phyloP scores from a whole-genome alignment of 2,329 filamentous ascomycete genomes.

The Fusarium sp. region DNA sequence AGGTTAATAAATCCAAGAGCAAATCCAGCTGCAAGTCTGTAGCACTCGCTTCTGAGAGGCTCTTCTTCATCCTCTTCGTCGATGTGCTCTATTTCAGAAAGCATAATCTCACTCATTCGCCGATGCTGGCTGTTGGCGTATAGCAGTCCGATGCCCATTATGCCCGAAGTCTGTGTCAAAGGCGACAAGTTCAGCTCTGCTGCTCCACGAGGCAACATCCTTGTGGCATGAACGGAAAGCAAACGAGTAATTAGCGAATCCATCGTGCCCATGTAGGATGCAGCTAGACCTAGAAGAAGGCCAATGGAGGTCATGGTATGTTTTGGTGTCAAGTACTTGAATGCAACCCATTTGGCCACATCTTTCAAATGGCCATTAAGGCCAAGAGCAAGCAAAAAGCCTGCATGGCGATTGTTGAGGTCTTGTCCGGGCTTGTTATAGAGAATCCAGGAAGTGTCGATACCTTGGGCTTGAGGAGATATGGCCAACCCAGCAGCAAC shows the following conservation, averaged over 20 bases:
- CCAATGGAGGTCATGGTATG: conserved; percentile 99
- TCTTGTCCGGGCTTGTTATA: conserved; percentile 94
- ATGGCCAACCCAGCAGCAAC: conserved; percentile 94
- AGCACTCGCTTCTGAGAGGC: conserved; percentile 91
- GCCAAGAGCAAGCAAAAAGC: conserved; percentile 89
- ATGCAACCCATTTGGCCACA: conserved; percentile 97
- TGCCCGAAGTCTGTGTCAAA: conserved; percentile 92
- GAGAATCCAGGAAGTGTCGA: conserved; percentile 98
- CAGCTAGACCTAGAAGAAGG: conserved; percentile 89
- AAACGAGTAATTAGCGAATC: conserved; percentile 93
- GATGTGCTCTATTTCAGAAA: conserved; percentile 93
- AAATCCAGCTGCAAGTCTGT: conserved; percentile 93
- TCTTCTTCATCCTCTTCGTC: conserved; percentile 87
- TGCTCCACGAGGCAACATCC: conserved; percentile 91
- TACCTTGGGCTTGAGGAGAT: conserved; percentile 88
- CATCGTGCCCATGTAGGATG: conserved; percentile 96
- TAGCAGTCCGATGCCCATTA: conserved; percentile 95
- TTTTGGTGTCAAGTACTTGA: conserved; percentile 99
- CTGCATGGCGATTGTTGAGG: conserved; percentile 94
- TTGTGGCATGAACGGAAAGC: conserved; percentile 93
- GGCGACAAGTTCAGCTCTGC: conserved; percentile 95
- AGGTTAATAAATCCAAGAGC: conserved; percentile 95
- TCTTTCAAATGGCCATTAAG: conserved; percentile 95
- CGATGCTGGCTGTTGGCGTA: conserved; percentile 97
- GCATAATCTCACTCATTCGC: conserved; percentile 98